Evolutionary conservation across 768 basidiomycete genomes (phyloP).

Genomic region (Udeniomyces megalosporus): DNA sequence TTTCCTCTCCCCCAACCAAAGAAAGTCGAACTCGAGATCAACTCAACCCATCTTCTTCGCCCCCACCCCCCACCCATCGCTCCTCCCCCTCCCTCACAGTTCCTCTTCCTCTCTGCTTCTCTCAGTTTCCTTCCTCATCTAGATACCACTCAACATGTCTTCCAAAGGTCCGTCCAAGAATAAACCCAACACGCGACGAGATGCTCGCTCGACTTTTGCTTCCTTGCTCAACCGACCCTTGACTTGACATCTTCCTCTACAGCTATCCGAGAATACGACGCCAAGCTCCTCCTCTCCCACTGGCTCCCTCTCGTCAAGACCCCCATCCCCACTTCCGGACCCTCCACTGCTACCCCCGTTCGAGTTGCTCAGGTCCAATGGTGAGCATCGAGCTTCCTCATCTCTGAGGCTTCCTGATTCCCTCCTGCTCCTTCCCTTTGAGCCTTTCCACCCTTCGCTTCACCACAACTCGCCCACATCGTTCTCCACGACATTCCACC

Average conservation of each 20-base stretch:
- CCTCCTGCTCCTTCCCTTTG: slow-evolving; percentile 20
- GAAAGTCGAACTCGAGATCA: no score
- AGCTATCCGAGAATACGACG: slow-evolving; percentile 96
- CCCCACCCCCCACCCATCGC: neutral
- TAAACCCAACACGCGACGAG: neutral
- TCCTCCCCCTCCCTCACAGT: no score
- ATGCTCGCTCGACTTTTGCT: neutral
- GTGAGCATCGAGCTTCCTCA: slow-evolving; percentile 24
- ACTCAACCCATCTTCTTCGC: no score
- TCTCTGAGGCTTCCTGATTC: slow-evolving; percentile 39
- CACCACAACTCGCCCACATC: no score
- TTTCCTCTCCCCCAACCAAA: no score
- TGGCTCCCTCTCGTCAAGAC: slow-evolving; percentile 69
- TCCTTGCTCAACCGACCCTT: neutral
- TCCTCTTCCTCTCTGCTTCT: no score
- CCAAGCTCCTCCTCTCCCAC: slow-evolving; percentile 92
- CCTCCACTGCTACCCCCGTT: slow-evolving; percentile 12
- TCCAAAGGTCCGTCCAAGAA: slow-evolving; percentile 21
- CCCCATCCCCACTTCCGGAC: slow-evolving; percentile 36
- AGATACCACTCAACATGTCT: slow-evolving; percentile 25
- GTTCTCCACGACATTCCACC: no score
- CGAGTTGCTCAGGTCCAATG: slow-evolving; percentile 16
- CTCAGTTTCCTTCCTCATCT: no score
- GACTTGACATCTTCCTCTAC: neutral
- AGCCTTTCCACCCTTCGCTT: no score